Percentiles rank a stretch among this genome's conserved stretches.
These are phyloP conservation scores for Gossypium lobatum DNA, from an alignment of 441 rosid genomes.

Conservation along the genomic window DNA sequence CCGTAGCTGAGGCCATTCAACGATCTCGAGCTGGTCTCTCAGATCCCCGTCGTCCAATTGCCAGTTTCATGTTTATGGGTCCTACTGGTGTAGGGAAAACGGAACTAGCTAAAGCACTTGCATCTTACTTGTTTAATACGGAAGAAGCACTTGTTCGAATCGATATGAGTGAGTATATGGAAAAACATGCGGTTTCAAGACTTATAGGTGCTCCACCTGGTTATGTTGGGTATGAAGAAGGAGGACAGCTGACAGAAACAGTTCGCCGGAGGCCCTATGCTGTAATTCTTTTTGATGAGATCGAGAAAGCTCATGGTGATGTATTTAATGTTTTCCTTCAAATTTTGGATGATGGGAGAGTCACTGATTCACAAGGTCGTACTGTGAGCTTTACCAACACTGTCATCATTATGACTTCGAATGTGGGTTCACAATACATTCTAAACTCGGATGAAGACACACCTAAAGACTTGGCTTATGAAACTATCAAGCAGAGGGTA, in stretches of 20 bases:
- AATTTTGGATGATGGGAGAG: slow-evolving; percentile 92
- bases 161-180: slow-evolving; percentile 99
- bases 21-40: slow-evolving; percentile 93
- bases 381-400: slow-evolving; percentile 91
- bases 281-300: slow-evolving; percentile 93
- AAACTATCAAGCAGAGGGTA: slow-evolving; percentile 73
- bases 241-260: slow-evolving; percentile 90
- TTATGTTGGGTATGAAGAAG: slow-evolving; percentile 95
- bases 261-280: slow-evolving; percentile 91
- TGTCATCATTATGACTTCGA: slow-evolving; percentile 90
- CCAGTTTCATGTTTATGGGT: slow-evolving; percentile 98
- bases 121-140: slow-evolving; percentile 83
- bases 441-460: slow-evolving; percentile 52
- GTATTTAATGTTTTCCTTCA: slow-evolving; percentile 94
- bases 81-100: slow-evolving; percentile 99
- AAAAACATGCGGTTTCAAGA: slow-evolving; percentile 91
- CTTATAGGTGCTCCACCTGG: slow-evolving; percentile 98
- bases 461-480: slow-evolving; percentile 61
- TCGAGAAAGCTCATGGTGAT: slow-evolving; percentile 92
- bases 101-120: slow-evolving; percentile 87
- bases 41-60: slow-evolving; percentile 94
- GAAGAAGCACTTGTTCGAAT: slow-evolving; percentile 93
- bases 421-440: slow-evolving; percentile 91
- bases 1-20: slow-evolving; percentile 93
- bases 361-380: slow-evolving; percentile 94